These are phyloP conservation scores for Ganoderma resinaceum DNA, from an alignment of 1,284 basidiomycete species.

Conservation along the genomic window DNA sequence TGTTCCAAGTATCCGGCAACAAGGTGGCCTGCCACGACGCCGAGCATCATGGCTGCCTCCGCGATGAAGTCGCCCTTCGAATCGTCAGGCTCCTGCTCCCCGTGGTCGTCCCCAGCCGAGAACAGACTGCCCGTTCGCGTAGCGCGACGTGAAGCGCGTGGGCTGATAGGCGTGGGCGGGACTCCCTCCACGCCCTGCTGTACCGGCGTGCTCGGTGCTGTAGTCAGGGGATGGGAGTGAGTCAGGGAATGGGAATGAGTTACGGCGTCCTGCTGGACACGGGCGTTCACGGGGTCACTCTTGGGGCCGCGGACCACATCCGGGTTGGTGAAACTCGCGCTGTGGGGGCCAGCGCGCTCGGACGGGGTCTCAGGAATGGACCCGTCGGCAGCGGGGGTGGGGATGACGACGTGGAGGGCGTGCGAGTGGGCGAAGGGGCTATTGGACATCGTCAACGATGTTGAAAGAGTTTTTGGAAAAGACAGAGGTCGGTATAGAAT, in stretches of 20 bases:
- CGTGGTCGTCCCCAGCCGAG: constrained; percentile 2
- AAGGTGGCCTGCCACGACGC: not conserved
- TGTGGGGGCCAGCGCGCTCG: not conserved
- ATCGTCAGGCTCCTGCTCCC: not conserved
- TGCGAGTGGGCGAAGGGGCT: constrained; percentile 6
- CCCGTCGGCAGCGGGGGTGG: not conserved
- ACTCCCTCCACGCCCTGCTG: not conserved
- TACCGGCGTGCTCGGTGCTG: not conserved
- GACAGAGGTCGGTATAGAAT: not conserved
- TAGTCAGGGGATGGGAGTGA: not conserved
- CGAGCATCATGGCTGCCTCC: not conserved
- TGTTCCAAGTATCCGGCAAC: not conserved
- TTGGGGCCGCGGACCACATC: not conserved
- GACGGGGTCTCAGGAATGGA: not conserved
- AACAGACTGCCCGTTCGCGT: constrained; percentile 7
- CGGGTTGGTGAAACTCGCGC: not conserved
- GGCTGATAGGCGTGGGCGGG: constrained; percentile 4
- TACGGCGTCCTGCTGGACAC: not conserved
- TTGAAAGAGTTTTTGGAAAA: not conserved
- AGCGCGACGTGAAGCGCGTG: constrained; percentile 7
- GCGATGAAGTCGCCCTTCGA: not conserved
- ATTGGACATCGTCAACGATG: not conserved
- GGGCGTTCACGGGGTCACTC: not conserved
- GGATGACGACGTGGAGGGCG: constrained; percentile 13
- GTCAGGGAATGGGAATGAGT: not conserved